Evolutionary conservation across 306 rosid species (phyloP).

Genomic region (Acacia crassicarpa): DNA sequence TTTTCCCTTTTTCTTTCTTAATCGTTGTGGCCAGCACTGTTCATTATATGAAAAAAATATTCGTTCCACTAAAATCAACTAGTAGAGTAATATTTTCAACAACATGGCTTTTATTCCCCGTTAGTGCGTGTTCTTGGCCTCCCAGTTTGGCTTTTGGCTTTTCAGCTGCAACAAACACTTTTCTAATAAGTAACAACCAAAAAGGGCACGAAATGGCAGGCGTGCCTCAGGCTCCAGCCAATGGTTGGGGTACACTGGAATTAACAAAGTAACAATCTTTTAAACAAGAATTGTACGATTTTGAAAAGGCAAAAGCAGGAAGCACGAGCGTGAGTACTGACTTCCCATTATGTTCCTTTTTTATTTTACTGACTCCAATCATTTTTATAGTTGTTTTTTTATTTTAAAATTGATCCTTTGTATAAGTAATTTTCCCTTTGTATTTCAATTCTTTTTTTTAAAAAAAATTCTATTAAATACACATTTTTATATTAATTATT

Average conservation of each 20-base stretch:
- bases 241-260: background rate
- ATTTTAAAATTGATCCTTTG: no score
- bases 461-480: no score
- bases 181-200: constrained; percentile 16
- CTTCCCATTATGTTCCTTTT: background rate
- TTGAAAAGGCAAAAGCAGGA: constrained; percentile 5
- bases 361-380: no score
- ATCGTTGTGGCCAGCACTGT: background rate
- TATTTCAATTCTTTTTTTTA: no score
- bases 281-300: background rate
- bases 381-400: no score
- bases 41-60: background rate
- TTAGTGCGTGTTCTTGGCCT: constrained; percentile 18
- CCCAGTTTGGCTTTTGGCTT: constrained; percentile 32
- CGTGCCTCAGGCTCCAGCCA: constrained; percentile 19
- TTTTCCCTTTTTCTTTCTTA: no score
- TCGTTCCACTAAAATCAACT: constrained; percentile 24
- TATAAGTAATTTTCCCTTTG: no score
- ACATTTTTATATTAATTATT: no score
- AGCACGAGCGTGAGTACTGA: background rate
- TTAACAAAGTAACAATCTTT: background rate
- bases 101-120: background rate
- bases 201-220: background rate
- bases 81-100: constrained; percentile 1
- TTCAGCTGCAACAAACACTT: constrained; percentile 25